These are phyloP conservation scores for Sclerotinia borealis DNA, from an alignment of 2,329 filamentous ascomycete species.

Conservation along the genomic window DNA sequence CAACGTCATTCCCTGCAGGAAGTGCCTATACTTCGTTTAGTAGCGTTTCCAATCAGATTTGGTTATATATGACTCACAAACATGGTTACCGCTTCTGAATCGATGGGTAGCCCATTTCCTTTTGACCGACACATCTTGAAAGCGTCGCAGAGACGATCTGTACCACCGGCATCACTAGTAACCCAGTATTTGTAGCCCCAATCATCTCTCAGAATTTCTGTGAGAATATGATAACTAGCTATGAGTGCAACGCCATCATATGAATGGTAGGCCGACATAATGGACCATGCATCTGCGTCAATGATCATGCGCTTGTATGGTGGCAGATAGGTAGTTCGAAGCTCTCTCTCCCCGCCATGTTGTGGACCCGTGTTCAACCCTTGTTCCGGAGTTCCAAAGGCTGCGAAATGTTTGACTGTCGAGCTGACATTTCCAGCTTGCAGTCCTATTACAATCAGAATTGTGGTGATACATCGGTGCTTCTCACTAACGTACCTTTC, in stretches of 20 bases:
- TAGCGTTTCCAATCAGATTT: too few species aligned
- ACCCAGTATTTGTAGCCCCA: conserved; percentile 68
- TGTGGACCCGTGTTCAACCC: conserved; percentile 61
- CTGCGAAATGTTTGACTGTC: conserved; percentile 72
- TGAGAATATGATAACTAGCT: conserved; percentile 58
- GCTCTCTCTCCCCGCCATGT: conserved; percentile 47
- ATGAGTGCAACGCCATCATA: conserved; percentile 67
- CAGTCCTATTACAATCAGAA: conserved; percentile 46
- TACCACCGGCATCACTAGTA: conserved; percentile 62
- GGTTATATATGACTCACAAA: conserved; percentile 36
- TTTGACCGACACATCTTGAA: conserved; percentile 58
- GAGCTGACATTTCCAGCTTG: conserved; percentile 61
- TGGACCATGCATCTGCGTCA: conserved; percentile 58
- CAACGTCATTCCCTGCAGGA: conserved; percentile 64
- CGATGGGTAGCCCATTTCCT: conserved; percentile 40
- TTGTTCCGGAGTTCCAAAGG: conserved; percentile 63
- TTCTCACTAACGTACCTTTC: conserved; percentile 47
- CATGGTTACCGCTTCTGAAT: conserved; percentile 58
- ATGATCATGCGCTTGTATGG: conserved; percentile 65
- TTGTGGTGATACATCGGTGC: background rate
- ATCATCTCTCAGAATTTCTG: conserved; percentile 61
- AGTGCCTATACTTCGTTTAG: conserved; percentile 39
- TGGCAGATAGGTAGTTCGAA: conserved; percentile 51
- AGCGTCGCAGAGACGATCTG: conserved; percentile 57
- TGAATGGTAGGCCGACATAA: conserved; percentile 71